Base-by-base conservation (phyloP, 108 stramenopile genomes). In the Pseudonitzschia pungens region DNA sequence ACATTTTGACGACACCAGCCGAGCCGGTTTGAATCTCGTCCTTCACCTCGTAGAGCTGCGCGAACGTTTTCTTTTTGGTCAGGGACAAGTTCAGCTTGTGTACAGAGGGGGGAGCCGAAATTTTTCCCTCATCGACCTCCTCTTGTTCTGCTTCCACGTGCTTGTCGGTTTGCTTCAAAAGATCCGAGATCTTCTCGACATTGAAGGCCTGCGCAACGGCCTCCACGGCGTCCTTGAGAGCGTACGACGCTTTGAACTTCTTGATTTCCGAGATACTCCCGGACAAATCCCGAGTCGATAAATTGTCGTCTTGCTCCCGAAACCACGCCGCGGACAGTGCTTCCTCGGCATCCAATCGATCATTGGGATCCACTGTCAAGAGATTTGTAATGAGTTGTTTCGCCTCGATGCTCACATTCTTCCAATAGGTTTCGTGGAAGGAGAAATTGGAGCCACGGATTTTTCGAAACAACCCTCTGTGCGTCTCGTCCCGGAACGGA, bases 341-440 rank as follows among this genome's bases (percentile, higher is more conserved):
- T 44, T 87, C 72, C 33, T 72, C 44, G 0, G 90, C 90, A 43
- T 80, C 73, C 5, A 83, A 69, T 18, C 97, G 90, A 6, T 76
- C 43, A 15, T 77, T 65, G 0, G 94, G 91, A 76, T 96, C 83
- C 8, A 91, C 84, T 26, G 83, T 83, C 70, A 97, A 68, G 72
- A 96, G 75, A 24, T 75, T 68, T 16, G 83, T 54, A 29, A 97
- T 89, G 32, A 97, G 77, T 66, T 93, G 86, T 58, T 94, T 90
- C 33, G 92, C 93, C 16, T 87, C 84, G 12, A 83, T 54, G 48
- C 85, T 86, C 60, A 96, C 81, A 33, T 84, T 69, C 18, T 67
- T 59, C 93, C 93, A 97, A 50, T 87, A 81, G 44, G 69, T 66
- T 10, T 91, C 79, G 51, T 94, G 86, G 73, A 96, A 96, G 8